phyloP scores from a whole-genome alignment of 2,329 filamentous ascomycete genomes.

The Fusarium poae region DNA sequence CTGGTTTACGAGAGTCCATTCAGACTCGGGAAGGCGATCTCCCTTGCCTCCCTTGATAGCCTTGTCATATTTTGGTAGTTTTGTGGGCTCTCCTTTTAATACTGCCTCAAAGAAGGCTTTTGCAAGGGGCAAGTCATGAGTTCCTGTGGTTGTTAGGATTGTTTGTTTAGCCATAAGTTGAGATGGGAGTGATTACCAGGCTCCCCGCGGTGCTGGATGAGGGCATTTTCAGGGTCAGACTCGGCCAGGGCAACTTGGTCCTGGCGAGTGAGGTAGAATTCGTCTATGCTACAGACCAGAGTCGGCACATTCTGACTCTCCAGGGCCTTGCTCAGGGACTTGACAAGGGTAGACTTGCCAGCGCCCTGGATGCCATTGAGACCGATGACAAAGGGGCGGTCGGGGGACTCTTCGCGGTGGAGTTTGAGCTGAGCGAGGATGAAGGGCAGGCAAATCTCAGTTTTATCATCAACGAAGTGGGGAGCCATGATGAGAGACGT shows the following conservation, averaged over 20 bases:
- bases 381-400: conserved; percentile 81
- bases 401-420: conserved; percentile 58
- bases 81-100: conserved; percentile 64
- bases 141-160: conserved; percentile 52
- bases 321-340: conserved; percentile 72
- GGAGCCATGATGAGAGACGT: conserved; percentile 46
- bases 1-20: conserved; percentile 72
- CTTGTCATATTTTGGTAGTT: conserved; percentile 85
- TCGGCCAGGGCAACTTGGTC: conserved; percentile 75
- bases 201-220: conserved; percentile 86
- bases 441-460: conserved; percentile 81
- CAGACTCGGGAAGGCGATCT: conserved; percentile 73
- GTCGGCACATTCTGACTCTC: conserved; percentile 70
- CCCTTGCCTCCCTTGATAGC: conserved; percentile 80
- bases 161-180: background rate
- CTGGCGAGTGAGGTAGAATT: conserved; percentile 84
- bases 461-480: conserved; percentile 80
- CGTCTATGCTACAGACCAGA: conserved; percentile 85
- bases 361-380: conserved; percentile 93
- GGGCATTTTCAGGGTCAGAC: conserved; percentile 75
- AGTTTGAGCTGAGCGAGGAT: conserved; percentile 71
- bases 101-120: conserved; percentile 71
- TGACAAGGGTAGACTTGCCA: conserved; percentile 90
- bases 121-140: conserved; percentile 80
- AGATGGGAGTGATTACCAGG: conserved; percentile 65